Conservation (phyloP, 2,329 filamentous ascomycete genomes). For the Dactylellina drechsleri region DNA sequence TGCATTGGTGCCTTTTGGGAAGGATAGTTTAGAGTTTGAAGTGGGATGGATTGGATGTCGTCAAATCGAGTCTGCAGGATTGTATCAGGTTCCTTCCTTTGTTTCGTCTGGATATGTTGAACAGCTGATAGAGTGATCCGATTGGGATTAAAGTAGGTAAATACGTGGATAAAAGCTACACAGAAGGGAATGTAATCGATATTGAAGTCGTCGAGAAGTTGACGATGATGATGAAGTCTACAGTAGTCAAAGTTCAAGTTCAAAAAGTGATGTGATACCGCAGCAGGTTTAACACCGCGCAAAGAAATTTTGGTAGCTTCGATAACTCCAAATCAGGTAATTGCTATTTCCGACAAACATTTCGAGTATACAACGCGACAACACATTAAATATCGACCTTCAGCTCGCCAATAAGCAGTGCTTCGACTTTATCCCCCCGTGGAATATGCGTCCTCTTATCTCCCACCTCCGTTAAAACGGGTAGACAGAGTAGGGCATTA, state of each 20-base stretch:
- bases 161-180: no score
- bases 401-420: slow-evolving; percentile 77
- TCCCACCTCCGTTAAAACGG: slow-evolving; percentile 71
- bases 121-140: no score
- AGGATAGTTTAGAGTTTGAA: background rate
- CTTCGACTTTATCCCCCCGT: slow-evolving; percentile 68
- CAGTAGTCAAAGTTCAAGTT: background rate
- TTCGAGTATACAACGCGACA: slow-evolving; percentile 20
- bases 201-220: no score
- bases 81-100: no score
- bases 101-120: no score
- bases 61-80: no score
- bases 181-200: no score
- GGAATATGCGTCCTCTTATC: slow-evolving; percentile 71
- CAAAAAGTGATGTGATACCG: background rate
- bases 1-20: slow-evolving; percentile 18
- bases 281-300: slow-evolving; percentile 13
- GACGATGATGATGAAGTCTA: no score
- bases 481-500: slow-evolving; percentile 84
- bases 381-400: slow-evolving; percentile 54
- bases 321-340: slow-evolving; percentile 12
- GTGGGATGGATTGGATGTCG: no score
- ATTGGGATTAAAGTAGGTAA: no score
- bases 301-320: slow-evolving; percentile 52
- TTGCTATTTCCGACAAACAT: slow-evolving; percentile 14